These are phyloP conservation scores for Baudoinia panamericana DNA, from an alignment of 495 filamentous ascomycete species.

Conservation along the genomic window DNA sequence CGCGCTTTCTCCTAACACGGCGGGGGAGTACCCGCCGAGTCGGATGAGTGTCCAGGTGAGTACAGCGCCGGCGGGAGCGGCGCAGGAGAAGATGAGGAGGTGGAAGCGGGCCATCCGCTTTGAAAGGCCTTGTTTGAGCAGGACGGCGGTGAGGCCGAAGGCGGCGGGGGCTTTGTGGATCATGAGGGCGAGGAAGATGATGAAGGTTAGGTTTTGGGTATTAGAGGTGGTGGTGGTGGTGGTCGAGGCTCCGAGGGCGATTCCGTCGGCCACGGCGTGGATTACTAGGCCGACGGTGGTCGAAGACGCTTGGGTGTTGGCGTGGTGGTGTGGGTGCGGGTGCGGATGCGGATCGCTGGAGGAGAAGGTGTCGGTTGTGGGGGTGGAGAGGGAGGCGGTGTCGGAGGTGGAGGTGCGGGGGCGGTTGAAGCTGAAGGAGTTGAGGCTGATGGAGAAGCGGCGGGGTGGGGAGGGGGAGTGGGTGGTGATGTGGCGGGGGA, in stretches of 20 bases:
- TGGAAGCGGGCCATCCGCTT: slow-evolving; percentile 78
- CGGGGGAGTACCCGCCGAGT: slow-evolving; percentile 45
- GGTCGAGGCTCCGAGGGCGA: slow-evolving; percentile 82
- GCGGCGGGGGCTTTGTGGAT: slow-evolving; percentile 94
- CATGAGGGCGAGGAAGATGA: slow-evolving; percentile 94
- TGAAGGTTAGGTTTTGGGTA: slow-evolving; percentile 59
- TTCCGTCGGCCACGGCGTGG: slow-evolving; percentile 90
- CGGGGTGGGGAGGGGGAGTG: slow-evolving; percentile 37
- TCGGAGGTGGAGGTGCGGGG: slow-evolving; percentile 21
- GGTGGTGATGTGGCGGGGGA: slow-evolving; percentile 57
- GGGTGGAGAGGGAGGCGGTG: slow-evolving; percentile 34
- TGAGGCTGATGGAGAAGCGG: slow-evolving; percentile 65
- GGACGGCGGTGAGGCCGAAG: slow-evolving; percentile 79
- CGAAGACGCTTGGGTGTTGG: slow-evolving; percentile 32
- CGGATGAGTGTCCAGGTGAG: slow-evolving; percentile 68
- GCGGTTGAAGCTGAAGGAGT: slow-evolving; percentile 50
- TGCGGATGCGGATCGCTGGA: slow-evolving; percentile 12
- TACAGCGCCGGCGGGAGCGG: slow-evolving; percentile 76
- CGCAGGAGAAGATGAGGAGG: slow-evolving; percentile 78
- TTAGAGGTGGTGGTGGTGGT: slow-evolving; percentile 64
- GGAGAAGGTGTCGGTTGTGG: slow-evolving; percentile 29
- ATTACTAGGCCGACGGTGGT: slow-evolving; percentile 93
- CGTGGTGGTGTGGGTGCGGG: slow-evolving; percentile 23
- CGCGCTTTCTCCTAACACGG: slow-evolving; percentile 27
- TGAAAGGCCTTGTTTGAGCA: slow-evolving; percentile 75